These are phyloP conservation scores for Penicillium verhagenii DNA, from an alignment of 495 filamentous ascomycete species.

Conservation along the genomic window DNA sequence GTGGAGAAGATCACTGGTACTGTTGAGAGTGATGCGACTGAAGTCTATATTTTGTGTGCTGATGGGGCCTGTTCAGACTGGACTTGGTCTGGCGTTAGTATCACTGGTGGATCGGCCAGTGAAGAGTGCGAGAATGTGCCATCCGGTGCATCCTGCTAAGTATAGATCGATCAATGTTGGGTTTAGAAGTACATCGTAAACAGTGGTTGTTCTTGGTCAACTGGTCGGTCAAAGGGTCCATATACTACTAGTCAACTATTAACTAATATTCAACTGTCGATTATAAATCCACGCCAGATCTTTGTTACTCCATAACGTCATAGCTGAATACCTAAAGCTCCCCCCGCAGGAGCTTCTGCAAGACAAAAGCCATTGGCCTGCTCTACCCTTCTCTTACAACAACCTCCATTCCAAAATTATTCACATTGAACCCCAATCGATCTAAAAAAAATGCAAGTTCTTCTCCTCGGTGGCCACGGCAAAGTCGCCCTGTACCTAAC, in stretches of 20 bases:
- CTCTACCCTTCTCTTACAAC: not conserved
- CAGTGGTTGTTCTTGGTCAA: not conserved
- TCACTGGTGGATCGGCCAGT: slow-evolving; percentile 51
- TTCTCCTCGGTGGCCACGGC: slow-evolving; percentile 80
- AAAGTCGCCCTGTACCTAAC: slow-evolving; percentile 76
- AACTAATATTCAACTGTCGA: not conserved
- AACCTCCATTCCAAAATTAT: not conserved
- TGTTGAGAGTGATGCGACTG: slow-evolving; percentile 33
- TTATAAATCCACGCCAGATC: not conserved
- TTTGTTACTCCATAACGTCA: not conserved
- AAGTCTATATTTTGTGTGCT: slow-evolving; percentile 52
- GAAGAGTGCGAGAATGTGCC: slow-evolving; percentile 42
- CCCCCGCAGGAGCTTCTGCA: not conserved
- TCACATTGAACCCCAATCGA: too few species aligned
- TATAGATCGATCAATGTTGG: not conserved
- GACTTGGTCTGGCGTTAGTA: slow-evolving; percentile 42
- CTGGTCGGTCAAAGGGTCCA: not conserved
- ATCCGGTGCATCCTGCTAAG: slow-evolving; percentile 1
- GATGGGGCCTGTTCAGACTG: slow-evolving; percentile 37
- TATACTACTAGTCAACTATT: too few species aligned
- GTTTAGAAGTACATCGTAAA: not conserved
- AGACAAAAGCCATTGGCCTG: not conserved
- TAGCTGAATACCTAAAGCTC: slow-evolving; percentile 14
- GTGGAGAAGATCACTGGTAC: slow-evolving; percentile 47
- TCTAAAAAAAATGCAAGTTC: slow-evolving; percentile 58